phyloP scores from a whole-genome alignment of 1,284 basidiomycete species.

The Tranzscheliella williamsii region DNA sequence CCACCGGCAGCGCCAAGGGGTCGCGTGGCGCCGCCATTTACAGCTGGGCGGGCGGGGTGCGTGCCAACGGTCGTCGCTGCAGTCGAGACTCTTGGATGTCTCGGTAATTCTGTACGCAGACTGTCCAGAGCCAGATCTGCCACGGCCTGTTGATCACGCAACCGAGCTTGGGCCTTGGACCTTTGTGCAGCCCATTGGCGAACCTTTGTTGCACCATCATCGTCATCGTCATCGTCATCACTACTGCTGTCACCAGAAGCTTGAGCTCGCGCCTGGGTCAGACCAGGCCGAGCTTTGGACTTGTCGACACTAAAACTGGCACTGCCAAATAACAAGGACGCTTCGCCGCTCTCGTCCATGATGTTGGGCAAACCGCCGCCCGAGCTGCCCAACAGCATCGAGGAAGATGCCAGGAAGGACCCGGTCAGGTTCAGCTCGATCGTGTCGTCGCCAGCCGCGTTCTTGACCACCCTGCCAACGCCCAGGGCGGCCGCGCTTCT shows the following conservation, averaged over 20 bases:
- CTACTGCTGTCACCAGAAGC: neutral
- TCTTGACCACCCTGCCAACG: conserved; percentile 22
- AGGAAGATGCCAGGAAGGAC: conserved; percentile 4
- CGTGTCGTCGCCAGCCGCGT: conserved; percentile 30
- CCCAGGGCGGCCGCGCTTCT: conserved; percentile 4
- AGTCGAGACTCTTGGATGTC: too few relatives aligned
- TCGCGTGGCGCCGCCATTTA: too few relatives aligned
- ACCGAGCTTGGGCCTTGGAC: too few relatives aligned
- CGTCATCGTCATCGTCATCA: conserved; percentile 15
- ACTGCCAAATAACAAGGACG: conserved; percentile 17
- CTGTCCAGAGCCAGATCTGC: too few relatives aligned
- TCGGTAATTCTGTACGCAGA: too few relatives aligned
- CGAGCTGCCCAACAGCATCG: conserved; percentile 1
- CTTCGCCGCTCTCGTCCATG: conserved; percentile 33
- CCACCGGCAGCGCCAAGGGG: too few relatives aligned
- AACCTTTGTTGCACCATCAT: conserved; percentile 6
- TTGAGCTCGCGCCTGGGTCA: neutral
- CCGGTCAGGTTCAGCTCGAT: conserved; percentile 34
- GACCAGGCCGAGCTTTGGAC: conserved; percentile 1
- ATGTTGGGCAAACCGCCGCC: conserved; percentile 18
- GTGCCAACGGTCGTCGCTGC: too few relatives aligned
- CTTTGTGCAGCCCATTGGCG: neutral
- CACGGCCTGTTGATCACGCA: too few relatives aligned
- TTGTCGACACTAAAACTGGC: too few relatives aligned
- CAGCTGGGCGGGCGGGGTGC: too few relatives aligned